Evolutionary conservation across 768 basidiomycete species (phyloP).

Genomic region (Aureoboletus auriporus): DNA sequence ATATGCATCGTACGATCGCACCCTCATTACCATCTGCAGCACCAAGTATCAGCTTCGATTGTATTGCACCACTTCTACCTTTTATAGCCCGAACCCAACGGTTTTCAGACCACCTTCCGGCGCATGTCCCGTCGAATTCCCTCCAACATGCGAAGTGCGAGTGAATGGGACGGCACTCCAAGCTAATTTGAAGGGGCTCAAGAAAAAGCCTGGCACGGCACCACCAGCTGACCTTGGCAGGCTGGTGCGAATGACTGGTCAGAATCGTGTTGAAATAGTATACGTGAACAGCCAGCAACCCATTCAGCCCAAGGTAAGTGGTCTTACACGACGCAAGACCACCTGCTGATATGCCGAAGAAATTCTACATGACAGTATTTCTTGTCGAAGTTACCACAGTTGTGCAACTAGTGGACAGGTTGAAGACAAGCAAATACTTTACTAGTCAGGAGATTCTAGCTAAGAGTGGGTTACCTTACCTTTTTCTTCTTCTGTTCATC

Average conservation of each 20-base stretch:
- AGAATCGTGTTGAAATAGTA: slow-evolving; percentile 80
- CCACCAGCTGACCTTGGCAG: slow-evolving; percentile 75
- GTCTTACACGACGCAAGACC: background rate
- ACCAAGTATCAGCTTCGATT: slow-evolving; percentile 76
- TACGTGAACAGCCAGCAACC: slow-evolving; percentile 89
- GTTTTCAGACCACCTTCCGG: slow-evolving; percentile 49
- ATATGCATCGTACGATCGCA: background rate
- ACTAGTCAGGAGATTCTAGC: slow-evolving; percentile 60
- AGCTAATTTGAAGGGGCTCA: slow-evolving; percentile 84
- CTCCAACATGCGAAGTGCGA: slow-evolving; percentile 86
- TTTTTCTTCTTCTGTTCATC: background rate
- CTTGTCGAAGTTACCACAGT: slow-evolving; percentile 78
- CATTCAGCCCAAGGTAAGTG: slow-evolving; percentile 60
- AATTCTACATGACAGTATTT: slow-evolving; percentile 82
- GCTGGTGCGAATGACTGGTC: slow-evolving; percentile 35
- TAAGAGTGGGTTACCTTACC: slow-evolving; percentile 49
- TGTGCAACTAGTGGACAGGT: slow-evolving; percentile 60
- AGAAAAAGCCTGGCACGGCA: slow-evolving; percentile 92
- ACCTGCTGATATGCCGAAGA: slow-evolving; percentile 54
- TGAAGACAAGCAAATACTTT: slow-evolving; percentile 65
- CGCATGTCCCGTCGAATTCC: slow-evolving; percentile 85
- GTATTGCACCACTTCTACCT: slow-evolving; percentile 84
- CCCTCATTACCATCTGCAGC: slow-evolving; percentile 33
- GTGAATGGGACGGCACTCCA: slow-evolving; percentile 66
- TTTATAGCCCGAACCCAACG: slow-evolving; percentile 48